Evolutionary conservation across 441 rosid species (phyloP).

Genomic region (Corymbia citriodora): DNA sequence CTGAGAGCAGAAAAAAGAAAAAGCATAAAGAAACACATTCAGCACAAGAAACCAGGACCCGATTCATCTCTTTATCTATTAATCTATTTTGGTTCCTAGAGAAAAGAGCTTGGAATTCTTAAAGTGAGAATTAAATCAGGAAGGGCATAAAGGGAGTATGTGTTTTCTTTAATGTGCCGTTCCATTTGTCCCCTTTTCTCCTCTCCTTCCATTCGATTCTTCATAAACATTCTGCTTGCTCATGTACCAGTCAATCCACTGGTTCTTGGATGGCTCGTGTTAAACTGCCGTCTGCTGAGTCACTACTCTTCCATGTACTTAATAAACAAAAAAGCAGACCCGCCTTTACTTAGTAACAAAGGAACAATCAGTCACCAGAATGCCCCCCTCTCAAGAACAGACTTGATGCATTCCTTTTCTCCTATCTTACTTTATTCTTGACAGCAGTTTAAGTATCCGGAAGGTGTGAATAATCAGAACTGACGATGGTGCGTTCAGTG

Average conservation of each 20-base stretch:
- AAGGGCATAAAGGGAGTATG: constrained; percentile 54
- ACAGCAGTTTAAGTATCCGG: constrained; percentile 4
- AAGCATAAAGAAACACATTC: constrained; percentile 48
- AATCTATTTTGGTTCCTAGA: constrained; percentile 40
- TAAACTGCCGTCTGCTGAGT: constrained; percentile 31
- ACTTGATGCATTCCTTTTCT: background rate
- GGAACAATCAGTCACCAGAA: constrained; percentile 37
- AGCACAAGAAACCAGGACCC: constrained; percentile 41
- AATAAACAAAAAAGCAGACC: constrained; percentile 23
- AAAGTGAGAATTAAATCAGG: constrained; percentile 46
- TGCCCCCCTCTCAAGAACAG: constrained; percentile 15
- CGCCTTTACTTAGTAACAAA: constrained; percentile 71
- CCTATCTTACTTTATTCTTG: constrained; percentile 4
- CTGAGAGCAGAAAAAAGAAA: constrained; percentile 20
- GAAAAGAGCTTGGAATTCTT: constrained; percentile 65
- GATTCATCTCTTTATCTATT: constrained; percentile 2
- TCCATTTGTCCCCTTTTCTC: constrained; percentile 24
- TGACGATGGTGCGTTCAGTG: background rate
- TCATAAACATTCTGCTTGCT: constrained; percentile 34
- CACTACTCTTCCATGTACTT: constrained; percentile 17
- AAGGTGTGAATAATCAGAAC: constrained; percentile 4
- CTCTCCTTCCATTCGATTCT: constrained; percentile 30
- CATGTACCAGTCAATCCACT: constrained; percentile 41
- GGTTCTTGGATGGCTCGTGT: constrained; percentile 31
- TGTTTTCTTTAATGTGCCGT: constrained; percentile 48